phyloP scores from a whole-genome alignment of 2,329 filamentous ascomycete genomes.

The Juglanconis sp. region DNA sequence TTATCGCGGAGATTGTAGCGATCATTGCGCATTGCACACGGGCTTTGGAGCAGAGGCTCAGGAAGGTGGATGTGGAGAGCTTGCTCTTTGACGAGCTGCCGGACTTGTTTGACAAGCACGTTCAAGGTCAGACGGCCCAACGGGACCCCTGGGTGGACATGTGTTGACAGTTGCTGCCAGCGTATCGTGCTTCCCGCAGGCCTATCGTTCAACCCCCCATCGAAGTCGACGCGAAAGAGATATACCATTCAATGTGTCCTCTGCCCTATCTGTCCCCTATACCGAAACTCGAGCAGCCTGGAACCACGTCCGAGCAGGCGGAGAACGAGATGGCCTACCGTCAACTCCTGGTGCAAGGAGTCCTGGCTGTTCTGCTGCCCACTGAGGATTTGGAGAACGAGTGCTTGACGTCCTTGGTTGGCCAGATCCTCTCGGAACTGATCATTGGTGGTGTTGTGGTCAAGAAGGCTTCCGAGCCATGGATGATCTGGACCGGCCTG shows the following conservation, averaged over 20 bases:
- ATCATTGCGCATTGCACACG: slow-evolving; percentile 90
- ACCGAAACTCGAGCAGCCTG: slow-evolving; percentile 53
- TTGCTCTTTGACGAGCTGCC: slow-evolving; percentile 86
- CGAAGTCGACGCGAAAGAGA: slow-evolving; percentile 58
- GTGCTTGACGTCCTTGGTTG: slow-evolving; percentile 77
- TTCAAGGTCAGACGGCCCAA: slow-evolving; percentile 59
- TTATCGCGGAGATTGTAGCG: slow-evolving; percentile 83
- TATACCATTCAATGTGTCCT: slow-evolving; percentile 82
- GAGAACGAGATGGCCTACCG: slow-evolving; percentile 82
- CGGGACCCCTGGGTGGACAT: background rate
- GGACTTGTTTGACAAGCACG: slow-evolving; percentile 73
- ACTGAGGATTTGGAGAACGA: slow-evolving; percentile 89
- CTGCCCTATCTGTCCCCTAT: slow-evolving; percentile 78
- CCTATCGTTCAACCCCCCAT: slow-evolving; percentile 57
- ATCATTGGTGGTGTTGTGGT: slow-evolving; percentile 80
- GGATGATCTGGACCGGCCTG: slow-evolving; percentile 82
- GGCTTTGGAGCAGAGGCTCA: slow-evolving; percentile 79
- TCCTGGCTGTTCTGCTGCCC: slow-evolving; percentile 79
- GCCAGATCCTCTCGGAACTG: slow-evolving; percentile 85
- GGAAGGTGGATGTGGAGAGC: slow-evolving; percentile 77
- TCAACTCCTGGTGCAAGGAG: slow-evolving; percentile 79
- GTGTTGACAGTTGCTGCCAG: slow-evolving; percentile 41
- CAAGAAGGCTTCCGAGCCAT: slow-evolving; percentile 79
- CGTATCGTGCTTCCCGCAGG: slow-evolving; percentile 67
- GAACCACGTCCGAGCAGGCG: slow-evolving; percentile 57